Conservation (phyloP, 2,329 filamentous ascomycete species). For the Cordyceps militaris region DNA sequence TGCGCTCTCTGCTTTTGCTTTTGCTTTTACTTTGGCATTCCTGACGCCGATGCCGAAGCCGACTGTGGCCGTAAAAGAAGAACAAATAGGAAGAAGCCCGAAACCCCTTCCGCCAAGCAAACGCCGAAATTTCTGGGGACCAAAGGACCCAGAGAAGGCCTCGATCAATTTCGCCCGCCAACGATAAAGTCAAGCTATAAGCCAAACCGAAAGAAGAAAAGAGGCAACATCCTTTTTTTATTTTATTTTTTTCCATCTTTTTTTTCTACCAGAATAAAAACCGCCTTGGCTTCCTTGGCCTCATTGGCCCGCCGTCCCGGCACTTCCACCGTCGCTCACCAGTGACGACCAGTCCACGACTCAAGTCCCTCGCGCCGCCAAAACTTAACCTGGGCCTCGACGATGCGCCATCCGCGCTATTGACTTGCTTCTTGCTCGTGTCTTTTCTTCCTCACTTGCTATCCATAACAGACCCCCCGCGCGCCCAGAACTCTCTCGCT, state of each 20-base stretch:
- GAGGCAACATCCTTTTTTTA: no score
- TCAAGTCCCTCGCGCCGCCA: neutral
- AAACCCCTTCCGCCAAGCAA: neutral
- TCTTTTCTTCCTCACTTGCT: neutral
- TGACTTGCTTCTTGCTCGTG: neutral
- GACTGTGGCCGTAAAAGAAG: no score
- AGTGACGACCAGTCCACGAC: constrained; percentile 7
- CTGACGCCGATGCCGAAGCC: no score
- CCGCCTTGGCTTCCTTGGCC: constrained; percentile 5
- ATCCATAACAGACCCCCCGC: neutral
- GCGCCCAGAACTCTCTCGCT: neutral
- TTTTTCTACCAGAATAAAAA: neutral
- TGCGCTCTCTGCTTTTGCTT: no score
- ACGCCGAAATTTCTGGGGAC: neutral
- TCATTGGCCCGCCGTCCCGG: constrained; percentile 4
- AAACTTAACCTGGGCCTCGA: constrained; percentile 2
- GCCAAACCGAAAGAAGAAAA: neutral
- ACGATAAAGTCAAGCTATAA: neutral
- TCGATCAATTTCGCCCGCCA: constrained; percentile 1
- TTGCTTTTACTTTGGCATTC: no score
- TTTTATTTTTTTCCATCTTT: no score
- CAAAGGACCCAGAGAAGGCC: neutral
- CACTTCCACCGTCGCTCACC: neutral
- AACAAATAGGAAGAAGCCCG: neutral
- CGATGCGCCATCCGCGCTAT: constrained; percentile 10